Evolutionary conservation across 2,329 filamentous ascomycete species (phyloP), one percentile per base, ranked within the genome.

Genomic region (Apiospora saccharicola): DNA sequence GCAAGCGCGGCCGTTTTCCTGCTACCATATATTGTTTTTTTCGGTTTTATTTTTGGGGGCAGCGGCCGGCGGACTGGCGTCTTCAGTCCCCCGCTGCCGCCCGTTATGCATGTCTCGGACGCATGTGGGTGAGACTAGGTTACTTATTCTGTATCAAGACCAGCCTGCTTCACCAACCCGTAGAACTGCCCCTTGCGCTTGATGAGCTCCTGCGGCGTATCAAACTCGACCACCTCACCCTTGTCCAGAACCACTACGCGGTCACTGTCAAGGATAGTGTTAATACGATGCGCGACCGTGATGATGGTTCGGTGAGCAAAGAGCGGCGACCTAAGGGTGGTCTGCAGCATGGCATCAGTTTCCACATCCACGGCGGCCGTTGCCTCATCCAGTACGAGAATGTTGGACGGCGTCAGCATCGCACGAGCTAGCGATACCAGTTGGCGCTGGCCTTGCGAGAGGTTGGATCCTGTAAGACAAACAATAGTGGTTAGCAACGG

Each of bases 261-360:
- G 84, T 99, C 96, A 74, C 88, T 90, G 81, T 93, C 91, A 43
- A 99, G 88, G 78, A 99, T 98, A 14, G 96, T 99, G 85, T 98
- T 98, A 85, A 99, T 97, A 71, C 96, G 92, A 85, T 99, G 96
- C 37, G 96, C 96, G 79, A 99, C 98, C 0, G 96, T 99, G 82
- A 99, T 97, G 82, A 99, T 98, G 49, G 96, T 99, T 71, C 94
- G 91, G 83, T 98, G 94, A 74, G 92, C 89, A 85, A 99, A 99
- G 22, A 92, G 81, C 30, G 89, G 87, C 47, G 88, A 89, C 46
- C 90, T 87, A 71, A 92, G 84, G 37, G 91, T 92, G 68, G 83
- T 83, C 83, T 93, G 91, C 71, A 93, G 84, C 84, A 92, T 85
- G 71, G 89, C 89, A 79, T 93, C 91, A 34, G 91, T 93, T 83